A percentile compares a stretch with the other conserved stretches of the same genome.
Conservation (phyloP, 192 early-diverging fungal species). For the Backusella psychrophila region DNA sequence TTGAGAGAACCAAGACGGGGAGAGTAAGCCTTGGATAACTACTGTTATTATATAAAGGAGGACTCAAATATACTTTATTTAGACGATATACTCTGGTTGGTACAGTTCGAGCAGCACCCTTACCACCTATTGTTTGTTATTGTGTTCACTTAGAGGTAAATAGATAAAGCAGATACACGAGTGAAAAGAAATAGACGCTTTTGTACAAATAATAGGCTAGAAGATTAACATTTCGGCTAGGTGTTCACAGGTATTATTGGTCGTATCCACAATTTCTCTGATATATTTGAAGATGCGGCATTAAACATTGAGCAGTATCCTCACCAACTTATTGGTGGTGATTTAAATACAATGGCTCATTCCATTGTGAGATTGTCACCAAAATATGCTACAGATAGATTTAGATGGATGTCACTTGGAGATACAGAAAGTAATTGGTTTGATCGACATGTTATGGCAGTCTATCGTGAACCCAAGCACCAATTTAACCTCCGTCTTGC, state of each 20-base stretch:
- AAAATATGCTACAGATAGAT: constrained; percentile 59
- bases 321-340: constrained; percentile 73
- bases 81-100: constrained; percentile 65
- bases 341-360: constrained; percentile 79
- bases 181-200: neutral
- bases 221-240: constrained; percentile 12
- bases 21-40: constrained; percentile 26
- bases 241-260: constrained; percentile 74
- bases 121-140: constrained; percentile 62
- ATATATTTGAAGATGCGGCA: constrained; percentile 62
- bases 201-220: neutral
- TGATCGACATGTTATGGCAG: constrained; percentile 51
- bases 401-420: constrained; percentile 62
- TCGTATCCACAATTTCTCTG: constrained; percentile 62
- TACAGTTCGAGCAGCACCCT: constrained; percentile 45
- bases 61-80: neutral
- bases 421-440: constrained; percentile 70
- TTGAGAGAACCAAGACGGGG: constrained; percentile 69
- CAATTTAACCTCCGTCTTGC: neutral
- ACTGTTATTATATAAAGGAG: neutral
- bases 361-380: constrained; percentile 71
- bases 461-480: constrained; percentile 9
- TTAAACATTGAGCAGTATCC: constrained; percentile 40
- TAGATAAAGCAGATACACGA: neutral
- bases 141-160: constrained; percentile 70